Base-by-base conservation (phyloP, 345 rosid genomes). In the Populus simonii region DNA sequence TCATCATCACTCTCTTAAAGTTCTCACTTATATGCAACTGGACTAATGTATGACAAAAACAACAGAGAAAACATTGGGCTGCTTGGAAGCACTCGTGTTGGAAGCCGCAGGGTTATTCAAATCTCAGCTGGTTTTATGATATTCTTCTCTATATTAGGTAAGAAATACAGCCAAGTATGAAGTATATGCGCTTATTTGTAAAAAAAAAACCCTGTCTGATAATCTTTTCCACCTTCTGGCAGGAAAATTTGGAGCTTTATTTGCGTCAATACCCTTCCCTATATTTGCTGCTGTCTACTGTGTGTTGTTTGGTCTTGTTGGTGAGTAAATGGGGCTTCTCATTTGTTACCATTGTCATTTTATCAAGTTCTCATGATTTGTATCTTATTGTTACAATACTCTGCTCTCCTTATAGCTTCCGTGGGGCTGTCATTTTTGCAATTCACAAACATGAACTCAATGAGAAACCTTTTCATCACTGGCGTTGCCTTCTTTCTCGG, bases 361-460 rank as follows among this genome's bases (percentile, higher is more conserved):
- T 68, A 67, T 10, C n/a, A 7, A 16, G 27, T 29, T 23, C 31
- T 8, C 41, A 13, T 41, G 22, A 8, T 31, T 67, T 23, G 4
- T 47, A 38, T 29, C 68, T 75, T 59, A 72, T 55, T 71, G 12
- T 63, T 20, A 49, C 73, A 62, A 11, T 53, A 15, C 59, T 81
- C 59, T 81, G 66, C 47, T 43, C 47, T 43, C 38, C 83, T n/a
- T 70, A 66, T 91, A 92, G 98, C 97, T 80, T 92, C 98, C 8
- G 94, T 92, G 78, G 99, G 99, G 35, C 87, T 96, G 77, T 94
- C 98, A 12, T 96, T 96, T 79, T 80, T 96, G 80, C 99, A 96
- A 84, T 96, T 94, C 86, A 94, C 97, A 70, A 96, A 96, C 88
- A 94, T 96, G 99, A 96, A 96, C 87, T 94, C 98, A n/a, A 83